phyloP scores from a whole-genome alignment of 768 basidiomycete species.

The Psilocybe subaeruginosa region DNA sequence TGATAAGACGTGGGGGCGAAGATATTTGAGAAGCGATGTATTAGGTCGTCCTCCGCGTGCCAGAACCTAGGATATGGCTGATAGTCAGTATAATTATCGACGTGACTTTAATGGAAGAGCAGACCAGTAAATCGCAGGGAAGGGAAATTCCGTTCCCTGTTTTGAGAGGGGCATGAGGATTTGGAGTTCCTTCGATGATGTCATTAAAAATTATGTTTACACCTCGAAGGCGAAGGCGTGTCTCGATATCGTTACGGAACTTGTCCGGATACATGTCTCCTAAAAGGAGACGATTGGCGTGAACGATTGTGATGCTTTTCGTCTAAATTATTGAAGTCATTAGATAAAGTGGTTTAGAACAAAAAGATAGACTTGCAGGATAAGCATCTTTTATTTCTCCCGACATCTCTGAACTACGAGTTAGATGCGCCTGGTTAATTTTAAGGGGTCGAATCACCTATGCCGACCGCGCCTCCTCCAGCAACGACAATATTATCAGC shows the following conservation, averaged over 20 bases:
- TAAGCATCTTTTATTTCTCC: constrained; percentile 47
- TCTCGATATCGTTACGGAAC: constrained; percentile 51
- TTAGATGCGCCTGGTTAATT: not conserved
- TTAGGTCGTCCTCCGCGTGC: constrained; percentile 47
- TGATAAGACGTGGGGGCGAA: constrained; percentile 40
- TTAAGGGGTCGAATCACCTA: constrained; percentile 33
- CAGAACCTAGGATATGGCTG: constrained; percentile 25
- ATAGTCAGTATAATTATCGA: not conserved
- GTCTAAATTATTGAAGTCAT: constrained; percentile 21
- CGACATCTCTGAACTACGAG: constrained; percentile 34
- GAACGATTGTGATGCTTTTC: constrained; percentile 62
- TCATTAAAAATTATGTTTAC: constrained; percentile 57
- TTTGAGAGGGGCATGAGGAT: constrained; percentile 19
- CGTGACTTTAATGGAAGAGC: not conserved
- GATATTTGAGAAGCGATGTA: constrained; percentile 52
- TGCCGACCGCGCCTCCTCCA: constrained; percentile 57
- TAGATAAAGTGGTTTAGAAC: constrained; percentile 19
- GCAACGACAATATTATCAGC: constrained; percentile 47
- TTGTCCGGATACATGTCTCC: constrained; percentile 56
- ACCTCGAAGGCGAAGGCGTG: constrained; percentile 42
- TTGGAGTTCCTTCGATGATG: constrained; percentile 40
- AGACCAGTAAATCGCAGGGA: constrained; percentile 27
- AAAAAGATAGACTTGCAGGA: constrained; percentile 36
- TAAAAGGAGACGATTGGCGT: constrained; percentile 50
- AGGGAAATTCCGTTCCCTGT: constrained; percentile 27